Conservation (phyloP, 345 rosid species). For the Eucalyptus polybractea region DNA sequence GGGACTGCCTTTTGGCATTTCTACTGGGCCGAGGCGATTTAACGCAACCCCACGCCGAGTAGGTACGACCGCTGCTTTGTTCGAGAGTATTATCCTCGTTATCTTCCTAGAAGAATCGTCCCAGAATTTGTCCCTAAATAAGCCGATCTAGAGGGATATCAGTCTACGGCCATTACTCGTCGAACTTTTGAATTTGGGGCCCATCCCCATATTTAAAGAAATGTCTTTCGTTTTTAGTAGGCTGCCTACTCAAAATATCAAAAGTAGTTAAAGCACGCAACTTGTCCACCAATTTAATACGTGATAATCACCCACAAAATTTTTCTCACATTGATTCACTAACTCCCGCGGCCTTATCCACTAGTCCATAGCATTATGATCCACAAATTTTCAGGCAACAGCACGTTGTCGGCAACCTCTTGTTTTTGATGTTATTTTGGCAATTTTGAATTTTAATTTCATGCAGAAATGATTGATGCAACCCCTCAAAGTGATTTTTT, state of each 20-base stretch:
- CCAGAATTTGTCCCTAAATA: background rate
- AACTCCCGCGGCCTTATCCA: background rate
- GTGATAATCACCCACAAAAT: background rate
- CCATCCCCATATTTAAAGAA: background rate
- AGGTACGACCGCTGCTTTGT: background rate
- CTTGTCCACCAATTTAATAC: background rate
- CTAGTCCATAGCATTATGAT: background rate
- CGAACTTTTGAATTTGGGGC: background rate
- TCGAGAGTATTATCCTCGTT: background rate
- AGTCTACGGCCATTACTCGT: background rate
- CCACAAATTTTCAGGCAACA: background rate
- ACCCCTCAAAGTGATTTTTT: background rate
- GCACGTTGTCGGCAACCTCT: rapidly evolving
- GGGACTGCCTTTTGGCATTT: background rate
- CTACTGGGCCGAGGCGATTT: background rate
- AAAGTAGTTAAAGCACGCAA: background rate
- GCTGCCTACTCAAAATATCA: background rate
- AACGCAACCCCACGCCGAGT: background rate
- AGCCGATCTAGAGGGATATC: background rate
- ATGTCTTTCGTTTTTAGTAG: too few relatives aligned
- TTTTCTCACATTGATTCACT: background rate
- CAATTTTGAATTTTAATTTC: background rate
- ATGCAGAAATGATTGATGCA: background rate
- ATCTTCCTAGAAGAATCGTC: background rate
- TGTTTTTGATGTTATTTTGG: too few relatives aligned